These are phyloP conservation scores for Ligustrum vulgare DNA, from an alignment of 257 asterid species.

Conservation along the genomic window DNA sequence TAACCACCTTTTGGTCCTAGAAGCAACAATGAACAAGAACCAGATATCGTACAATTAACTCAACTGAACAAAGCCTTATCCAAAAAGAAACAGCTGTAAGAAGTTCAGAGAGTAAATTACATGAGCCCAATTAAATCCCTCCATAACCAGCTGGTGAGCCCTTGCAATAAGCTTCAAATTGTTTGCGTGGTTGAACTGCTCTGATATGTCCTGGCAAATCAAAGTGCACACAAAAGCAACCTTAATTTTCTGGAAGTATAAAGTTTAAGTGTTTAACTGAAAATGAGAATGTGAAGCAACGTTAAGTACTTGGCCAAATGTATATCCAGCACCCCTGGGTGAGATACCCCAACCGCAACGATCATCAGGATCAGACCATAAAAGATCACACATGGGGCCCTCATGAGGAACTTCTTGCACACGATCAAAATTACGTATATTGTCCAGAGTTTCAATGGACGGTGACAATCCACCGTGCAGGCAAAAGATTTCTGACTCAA, in stretches of 20 bases:
- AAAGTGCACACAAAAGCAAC: constrained; percentile 11
- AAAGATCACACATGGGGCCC: constrained; percentile 85
- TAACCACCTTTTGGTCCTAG: constrained; percentile 85
- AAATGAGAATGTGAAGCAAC: constrained; percentile 3
- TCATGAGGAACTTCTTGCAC: constrained; percentile 93
- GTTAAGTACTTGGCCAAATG: constrained; percentile 71
- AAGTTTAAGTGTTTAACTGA: background rate
- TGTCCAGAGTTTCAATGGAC: constrained; percentile 73
- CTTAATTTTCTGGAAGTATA: constrained; percentile 12
- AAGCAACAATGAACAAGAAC: constrained; percentile 25
- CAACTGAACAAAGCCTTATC: background rate
- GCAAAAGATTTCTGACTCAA: constrained; percentile 81
- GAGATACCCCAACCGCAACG: constrained; percentile 91
- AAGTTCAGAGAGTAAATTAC: constrained; percentile 35
- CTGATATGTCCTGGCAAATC: constrained; percentile 72
- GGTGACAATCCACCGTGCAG: constrained; percentile 90
- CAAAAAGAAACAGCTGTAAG: background rate
- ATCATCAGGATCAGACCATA: constrained; percentile 92
- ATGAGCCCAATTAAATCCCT: constrained; percentile 87
- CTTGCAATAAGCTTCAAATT: constrained; percentile 77
- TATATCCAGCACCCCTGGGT: constrained; percentile 89
- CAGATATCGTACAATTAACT: background rate
- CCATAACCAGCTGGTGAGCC: constrained; percentile 92
- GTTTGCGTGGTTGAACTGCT: constrained; percentile 76
- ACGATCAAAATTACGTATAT: constrained; percentile 71